These are phyloP conservation scores for Orobanche coerulescens DNA, from an alignment of 257 asterid species.

Conservation along the genomic window DNA sequence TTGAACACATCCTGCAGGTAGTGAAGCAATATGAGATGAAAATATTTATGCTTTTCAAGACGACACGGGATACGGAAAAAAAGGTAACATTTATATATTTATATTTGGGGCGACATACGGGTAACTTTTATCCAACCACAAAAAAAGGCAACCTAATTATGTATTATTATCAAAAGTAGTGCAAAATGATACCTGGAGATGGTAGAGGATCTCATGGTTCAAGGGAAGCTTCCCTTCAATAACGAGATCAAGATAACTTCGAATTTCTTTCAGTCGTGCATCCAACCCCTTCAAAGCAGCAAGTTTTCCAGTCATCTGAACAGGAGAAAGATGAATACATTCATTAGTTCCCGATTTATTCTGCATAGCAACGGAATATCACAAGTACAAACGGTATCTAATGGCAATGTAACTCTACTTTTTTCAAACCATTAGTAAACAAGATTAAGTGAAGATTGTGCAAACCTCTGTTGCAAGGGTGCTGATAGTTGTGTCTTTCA, in stretches of 20 bases:
- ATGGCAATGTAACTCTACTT: background rate
- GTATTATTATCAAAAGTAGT: background rate
- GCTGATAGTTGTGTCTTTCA: slow-evolving; percentile 91
- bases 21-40: slow-evolving; percentile 16
- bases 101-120: no score
- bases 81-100: background rate
- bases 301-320: slow-evolving; percentile 87
- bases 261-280: slow-evolving; percentile 77
- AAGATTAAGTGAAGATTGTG: background rate
- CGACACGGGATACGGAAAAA: background rate
- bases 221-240: slow-evolving; percentile 82
- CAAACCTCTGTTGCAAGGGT: slow-evolving; percentile 96
- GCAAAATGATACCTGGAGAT: slow-evolving; percentile 59
- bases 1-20: slow-evolving; percentile 75
- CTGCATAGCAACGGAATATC: background rate
- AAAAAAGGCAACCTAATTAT: background rate
- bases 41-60: background rate
- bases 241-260: slow-evolving; percentile 71
- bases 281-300: slow-evolving; percentile 91
- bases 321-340: background rate
- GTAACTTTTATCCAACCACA: no score
- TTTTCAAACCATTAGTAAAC: background rate
- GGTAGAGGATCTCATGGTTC: slow-evolving; percentile 88
- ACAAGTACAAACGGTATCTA: background rate
- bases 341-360: no score